Base-by-base conservation (phyloP, 2,329 filamentous ascomycete genomes). In the Beauveria varroae region DNA sequence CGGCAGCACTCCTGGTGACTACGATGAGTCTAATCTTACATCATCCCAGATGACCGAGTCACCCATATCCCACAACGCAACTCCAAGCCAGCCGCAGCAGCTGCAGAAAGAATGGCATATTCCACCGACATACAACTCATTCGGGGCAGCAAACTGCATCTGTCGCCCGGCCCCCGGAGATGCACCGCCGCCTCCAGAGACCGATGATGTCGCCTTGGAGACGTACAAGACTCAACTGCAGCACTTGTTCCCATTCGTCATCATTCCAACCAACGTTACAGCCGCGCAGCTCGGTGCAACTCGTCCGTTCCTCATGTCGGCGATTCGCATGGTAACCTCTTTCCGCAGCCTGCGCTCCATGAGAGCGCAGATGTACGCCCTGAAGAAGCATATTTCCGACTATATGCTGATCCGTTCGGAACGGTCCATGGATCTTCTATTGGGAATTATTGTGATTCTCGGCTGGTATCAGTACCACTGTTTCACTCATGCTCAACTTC, bases 381-480 rank as follows among this genome's bases (percentile, higher is more conserved):
- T 83, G 26, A 76, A 80, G 67, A 70, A 68, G 22, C 74, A 79
- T 46, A 67, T 83, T 14, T 73, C 78, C 2, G 79, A 83, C 34
- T 72, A 77, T 61, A 76, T 82, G 73, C 68, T 83, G 14, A 73
- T 82, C 49, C 73, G 78, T 1, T 79, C 78, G 0, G 78, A 81
- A 58, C 71, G 79, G 18, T 82, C 80, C 0, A 64, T 83, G 12
- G 81, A 83, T 61, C 67, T 83, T 2, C 68, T 83, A 0, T 73
- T 79, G 60, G 78, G 79, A 0, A 74, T 83, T 3, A 67, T 83
- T 3, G 74, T 82, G 0, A 75, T 82, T 28, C 64, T 81, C 2
- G 76, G 76, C 0, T 83, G 76, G 74, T 81, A 82, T 60, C 81
- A 83, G 52, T 79, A 83, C 56, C 81, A 83, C 66, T 83, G 80